phyloP scores from a whole-genome alignment of 768 basidiomycete species.

The Agrocybe chaxingu region DNA sequence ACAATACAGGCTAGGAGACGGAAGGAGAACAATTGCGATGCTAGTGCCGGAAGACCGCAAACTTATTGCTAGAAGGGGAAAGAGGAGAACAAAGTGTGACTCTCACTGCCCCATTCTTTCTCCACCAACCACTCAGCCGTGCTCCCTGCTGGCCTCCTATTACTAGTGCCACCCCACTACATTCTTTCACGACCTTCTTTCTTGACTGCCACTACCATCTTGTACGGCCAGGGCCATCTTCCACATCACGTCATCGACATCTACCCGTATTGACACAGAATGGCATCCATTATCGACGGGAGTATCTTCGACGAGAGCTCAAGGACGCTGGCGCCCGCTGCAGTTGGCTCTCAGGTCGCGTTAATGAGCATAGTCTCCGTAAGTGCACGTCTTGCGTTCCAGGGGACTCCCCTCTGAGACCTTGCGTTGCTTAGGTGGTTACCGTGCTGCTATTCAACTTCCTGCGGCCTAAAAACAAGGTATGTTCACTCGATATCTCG shows the following conservation, averaged over 20 bases:
- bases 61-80: neutral
- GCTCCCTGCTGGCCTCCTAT: neutral
- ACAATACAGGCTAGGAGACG: no score
- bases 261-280: conserved; percentile 2
- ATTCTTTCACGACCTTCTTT: conserved; percentile 7
- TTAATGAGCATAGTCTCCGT: conserved; percentile 76
- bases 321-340: conserved; percentile 75
- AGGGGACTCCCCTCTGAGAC: neutral
- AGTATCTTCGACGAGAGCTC: conserved; percentile 38
- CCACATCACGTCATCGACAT: neutral
- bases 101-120: conserved; percentile 2
- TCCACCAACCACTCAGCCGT: conserved; percentile 2
- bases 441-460: conserved; percentile 77
- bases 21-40: conserved; percentile 9
- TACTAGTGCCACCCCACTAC: conserved; percentile 1
- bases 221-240: conserved; percentile 6
- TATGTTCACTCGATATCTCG: conserved; percentile 21
- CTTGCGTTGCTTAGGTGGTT: conserved; percentile 39
- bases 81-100: neutral
- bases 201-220: conserved; percentile 6
- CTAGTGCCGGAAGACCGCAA: neutral
- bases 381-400: conserved; percentile 22
- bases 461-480: conserved; percentile 88
- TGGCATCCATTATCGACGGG: conserved; percentile 27
- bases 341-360: conserved; percentile 74